Conservation (phyloP, 1,139 yeast genomes). For the Sugiyamaella xylanicola region DNA sequence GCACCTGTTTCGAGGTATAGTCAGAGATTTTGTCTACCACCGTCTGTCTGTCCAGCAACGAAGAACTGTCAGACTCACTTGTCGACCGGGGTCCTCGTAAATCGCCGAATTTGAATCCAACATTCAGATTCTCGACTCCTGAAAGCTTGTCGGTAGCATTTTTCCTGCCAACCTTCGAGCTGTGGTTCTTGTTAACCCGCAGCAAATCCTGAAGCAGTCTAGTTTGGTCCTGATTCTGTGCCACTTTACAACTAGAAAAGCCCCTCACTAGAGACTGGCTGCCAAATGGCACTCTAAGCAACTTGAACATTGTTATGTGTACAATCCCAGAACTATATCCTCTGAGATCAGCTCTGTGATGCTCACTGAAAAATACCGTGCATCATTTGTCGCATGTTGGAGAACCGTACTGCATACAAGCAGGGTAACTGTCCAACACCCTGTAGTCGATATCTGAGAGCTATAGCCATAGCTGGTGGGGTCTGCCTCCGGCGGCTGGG, state of each 20-base stretch:
- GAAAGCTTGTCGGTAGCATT: constrained; percentile 4
- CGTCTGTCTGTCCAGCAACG: constrained; percentile 13
- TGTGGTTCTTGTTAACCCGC: constrained; percentile 5
- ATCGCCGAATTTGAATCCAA: constrained; percentile 11
- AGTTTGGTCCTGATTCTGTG: constrained; percentile 9
- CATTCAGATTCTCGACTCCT: constrained; percentile 7
- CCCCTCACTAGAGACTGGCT: background rate
- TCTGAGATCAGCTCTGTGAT: too few species aligned
- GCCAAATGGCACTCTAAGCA: background rate
- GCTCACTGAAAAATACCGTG: too few species aligned
- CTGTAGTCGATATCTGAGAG: too few species aligned
- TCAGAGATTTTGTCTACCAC: constrained; percentile 19
- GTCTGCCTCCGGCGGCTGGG: too few species aligned
- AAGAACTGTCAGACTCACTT: background rate
- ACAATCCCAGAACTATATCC: too few species aligned
- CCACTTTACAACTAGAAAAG: background rate
- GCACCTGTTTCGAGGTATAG: constrained; percentile 28
- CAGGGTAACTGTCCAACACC: too few species aligned
- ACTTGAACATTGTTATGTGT: background rate
- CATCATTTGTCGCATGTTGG: too few species aligned
- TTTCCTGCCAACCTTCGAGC: background rate
- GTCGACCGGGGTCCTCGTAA: constrained; percentile 12
- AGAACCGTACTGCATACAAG: too few species aligned
- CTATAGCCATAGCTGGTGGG: too few species aligned
- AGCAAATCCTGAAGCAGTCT: constrained; percentile 9